Percentiles rank a stretch among this genome's conserved stretches.
phyloP scores from a whole-genome alignment of 23 red algal species.

The Gracilaria vermiculophylla region DNA sequence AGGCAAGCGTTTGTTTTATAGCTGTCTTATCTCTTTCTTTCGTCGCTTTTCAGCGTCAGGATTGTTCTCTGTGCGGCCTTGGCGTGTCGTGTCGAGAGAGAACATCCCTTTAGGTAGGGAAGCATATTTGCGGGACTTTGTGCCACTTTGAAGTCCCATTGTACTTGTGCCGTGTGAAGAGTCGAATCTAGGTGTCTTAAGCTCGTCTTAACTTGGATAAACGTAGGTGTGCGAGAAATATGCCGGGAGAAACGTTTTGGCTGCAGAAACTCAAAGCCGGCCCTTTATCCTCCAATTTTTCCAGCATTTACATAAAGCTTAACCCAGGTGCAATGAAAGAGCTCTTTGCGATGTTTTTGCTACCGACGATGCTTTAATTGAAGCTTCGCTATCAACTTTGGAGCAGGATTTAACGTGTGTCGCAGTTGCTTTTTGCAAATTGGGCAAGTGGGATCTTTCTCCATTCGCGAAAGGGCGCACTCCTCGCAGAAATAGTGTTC shows the following conservation, averaged over 20 bases:
- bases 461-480: conserved; percentile 54
- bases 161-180: conserved; percentile 21
- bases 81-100: neutral
- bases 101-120: conserved; percentile 6
- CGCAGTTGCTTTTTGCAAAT: conserved; percentile 53
- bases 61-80: neutral
- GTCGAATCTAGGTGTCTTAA: conserved; percentile 16
- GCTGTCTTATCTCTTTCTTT: neutral
- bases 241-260: neutral
- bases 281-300: neutral
- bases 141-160: neutral
- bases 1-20: neutral
- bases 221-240: conserved; percentile 21
- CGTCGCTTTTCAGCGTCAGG: conserved; percentile 6
- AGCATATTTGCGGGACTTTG: neutral
- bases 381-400: conserved; percentile 55
- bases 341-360: neutral
- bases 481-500: conserved; percentile 85
- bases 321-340: neutral
- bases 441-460: conserved; percentile 47
- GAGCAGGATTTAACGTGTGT: conserved; percentile 36
- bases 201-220: conserved; percentile 46
- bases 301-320: neutral
- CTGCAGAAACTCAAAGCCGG: neutral
- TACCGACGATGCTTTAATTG: neutral